Base-by-base conservation (phyloP, 2,329 filamentous ascomycete species). In the Phaeoacremonium minimum region DNA sequence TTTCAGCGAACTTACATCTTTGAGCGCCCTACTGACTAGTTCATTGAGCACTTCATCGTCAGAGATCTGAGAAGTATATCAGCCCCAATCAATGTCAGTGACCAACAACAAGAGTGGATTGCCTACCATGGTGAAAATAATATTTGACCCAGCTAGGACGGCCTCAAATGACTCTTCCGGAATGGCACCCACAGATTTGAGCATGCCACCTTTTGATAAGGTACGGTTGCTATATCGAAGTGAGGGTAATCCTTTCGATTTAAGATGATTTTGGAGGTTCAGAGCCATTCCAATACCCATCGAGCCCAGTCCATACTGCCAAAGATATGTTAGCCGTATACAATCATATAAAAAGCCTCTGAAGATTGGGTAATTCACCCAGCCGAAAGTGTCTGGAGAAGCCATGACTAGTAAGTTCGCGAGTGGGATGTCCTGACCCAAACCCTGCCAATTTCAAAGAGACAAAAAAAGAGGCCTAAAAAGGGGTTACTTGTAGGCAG, bases 241-340 rank as follows among this genome's bases (percentile, higher is more conserved):
- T 5, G 45, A 38, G 0, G 57, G 44, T 0, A 46, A 34, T 2
- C 36, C 33, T 6, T 36, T 43, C 5, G 43, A 36, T 1, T 32
- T 38, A 0, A 73, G 41, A 33, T 73, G 51, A 17, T 55, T 63
- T 28, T 74, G 71, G 0, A 75, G 54, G 38, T 75, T 74, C 6
- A 50, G 53, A 1, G 70, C 65, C 71, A 75, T 75, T 2, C 51
- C 55, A 1, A 62, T 51, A 2, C 71, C 71, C 70, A 75, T 75
- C 1, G 67, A 74, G 2, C 71, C 70, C 1, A 75, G 60, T 4
- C 71, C 71, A 28, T n/a, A n/a, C n/a, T n/a, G n/a, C n/a, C n/a
- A n/a, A n/a, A n/a, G n/a, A n/a, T n/a, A n/a, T n/a, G n/a, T n/a
- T n/a, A n/a, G n/a, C n/a, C n/a, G n/a, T n/a, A n/a, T n/a, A n/a